Percentiles rank a stretch among this genome's conserved stretches.
phyloP scores from a whole-genome alignment of 345 rosid genomes.

The Moricandia moricandioides region DNA sequence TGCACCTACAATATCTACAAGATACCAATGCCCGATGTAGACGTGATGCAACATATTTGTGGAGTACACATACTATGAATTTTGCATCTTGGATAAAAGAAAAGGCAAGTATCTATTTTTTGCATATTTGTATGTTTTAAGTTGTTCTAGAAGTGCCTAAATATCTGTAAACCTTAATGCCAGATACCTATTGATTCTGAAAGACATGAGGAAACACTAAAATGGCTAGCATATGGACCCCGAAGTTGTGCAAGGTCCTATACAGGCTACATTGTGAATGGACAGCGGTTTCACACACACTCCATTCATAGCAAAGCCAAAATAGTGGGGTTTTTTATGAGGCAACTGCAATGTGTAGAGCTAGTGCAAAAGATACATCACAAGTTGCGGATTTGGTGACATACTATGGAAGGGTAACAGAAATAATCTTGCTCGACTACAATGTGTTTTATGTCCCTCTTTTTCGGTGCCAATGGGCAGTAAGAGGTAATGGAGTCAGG shows the following conservation, averaged over 20 bases:
- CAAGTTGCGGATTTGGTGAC: not conserved
- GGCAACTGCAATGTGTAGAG: not conserved
- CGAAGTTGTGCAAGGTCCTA: not conserved
- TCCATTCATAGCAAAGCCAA: not conserved
- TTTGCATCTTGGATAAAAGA: slow-evolving; percentile 1
- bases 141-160: not conserved
- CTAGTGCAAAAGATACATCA: not conserved
- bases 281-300: not conserved
- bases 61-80: not conserved
- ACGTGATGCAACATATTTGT: not conserved
- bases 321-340: not conserved
- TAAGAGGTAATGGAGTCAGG: not conserved
- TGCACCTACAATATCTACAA: not conserved
- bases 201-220: not conserved
- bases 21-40: not conserved
- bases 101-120: not conserved
- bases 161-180: not conserved
- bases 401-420: not conserved
- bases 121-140: not conserved
- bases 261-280: not conserved
- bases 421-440: not conserved
- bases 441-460: not conserved
- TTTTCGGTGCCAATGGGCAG: not conserved
- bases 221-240: not conserved
- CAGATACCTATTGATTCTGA: no score